Evolutionary conservation across 345 rosid genomes (phyloP).

Genomic region (Luvunga scandens): DNA sequence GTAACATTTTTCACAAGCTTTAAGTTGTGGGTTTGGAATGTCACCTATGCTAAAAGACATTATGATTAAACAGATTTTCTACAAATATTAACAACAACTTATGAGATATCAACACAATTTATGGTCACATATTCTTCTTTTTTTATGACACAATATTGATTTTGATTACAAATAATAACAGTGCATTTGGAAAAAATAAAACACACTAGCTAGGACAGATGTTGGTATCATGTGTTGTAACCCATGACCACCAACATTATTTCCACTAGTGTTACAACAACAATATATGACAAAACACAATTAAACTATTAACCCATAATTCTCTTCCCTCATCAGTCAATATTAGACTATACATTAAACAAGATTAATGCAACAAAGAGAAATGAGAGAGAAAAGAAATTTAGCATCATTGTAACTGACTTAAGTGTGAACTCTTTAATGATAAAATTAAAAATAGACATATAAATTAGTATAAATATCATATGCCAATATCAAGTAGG

Average conservation of each 20-base stretch:
- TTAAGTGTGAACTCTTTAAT: background rate
- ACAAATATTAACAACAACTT: no score
- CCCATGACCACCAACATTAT: slow-evolving; percentile 23
- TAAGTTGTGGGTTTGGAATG: no score
- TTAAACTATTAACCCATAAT: slow-evolving; percentile 2
- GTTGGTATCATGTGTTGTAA: slow-evolving; percentile 17
- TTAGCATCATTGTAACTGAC: slow-evolving; percentile 57
- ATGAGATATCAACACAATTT: no score
- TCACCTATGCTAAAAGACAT: no score
- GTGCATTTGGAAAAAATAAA: slow-evolving; percentile 4
- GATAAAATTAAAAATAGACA: background rate
- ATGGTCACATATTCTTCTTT: no score
- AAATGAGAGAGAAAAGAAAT: background rate
- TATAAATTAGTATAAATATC: background rate
- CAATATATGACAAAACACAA: slow-evolving; percentile 8
- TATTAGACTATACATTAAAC: background rate
- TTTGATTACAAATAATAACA: slow-evolving; percentile 13
- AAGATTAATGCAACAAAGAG: background rate
- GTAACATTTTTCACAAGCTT: no score
- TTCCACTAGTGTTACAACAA: slow-evolving; percentile 2
- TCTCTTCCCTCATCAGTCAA: background rate
- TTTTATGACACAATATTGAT: background rate
- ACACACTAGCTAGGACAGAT: slow-evolving; percentile 16
- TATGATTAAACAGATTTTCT: no score
- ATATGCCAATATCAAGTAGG: no score